Evolutionary conservation across 305 asterid species (phyloP).

Genomic region (Fraxinus paxiana): DNA sequence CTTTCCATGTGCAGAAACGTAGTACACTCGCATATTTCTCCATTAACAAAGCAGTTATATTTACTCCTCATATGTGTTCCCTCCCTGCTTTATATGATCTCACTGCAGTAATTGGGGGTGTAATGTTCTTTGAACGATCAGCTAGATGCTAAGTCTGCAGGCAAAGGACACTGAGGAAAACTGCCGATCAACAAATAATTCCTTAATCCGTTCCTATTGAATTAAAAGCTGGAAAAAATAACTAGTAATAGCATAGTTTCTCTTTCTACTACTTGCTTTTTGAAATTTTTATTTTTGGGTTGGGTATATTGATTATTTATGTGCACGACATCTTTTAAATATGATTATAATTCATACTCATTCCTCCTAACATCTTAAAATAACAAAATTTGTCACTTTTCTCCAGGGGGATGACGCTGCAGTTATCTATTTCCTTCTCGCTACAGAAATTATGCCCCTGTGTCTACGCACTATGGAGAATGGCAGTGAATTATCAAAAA

Average conservation of each 20-base stretch:
- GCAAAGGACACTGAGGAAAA: background rate
- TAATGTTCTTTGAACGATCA: background rate
- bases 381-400: background rate
- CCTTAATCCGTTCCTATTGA: background rate
- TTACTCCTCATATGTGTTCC: background rate
- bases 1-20: background rate
- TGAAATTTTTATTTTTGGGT: background rate
- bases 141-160: background rate
- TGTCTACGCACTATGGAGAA: conserved; percentile 32
- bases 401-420: conserved; percentile 32
- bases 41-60: background rate
- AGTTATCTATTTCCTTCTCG: conserved; percentile 27
- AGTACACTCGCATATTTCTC: background rate
- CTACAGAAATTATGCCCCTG: conserved; percentile 33
- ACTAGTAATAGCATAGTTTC: background rate
- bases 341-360: background rate
- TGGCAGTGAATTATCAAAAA: conserved; percentile 20
- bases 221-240: background rate
- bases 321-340: background rate
- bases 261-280: background rate
- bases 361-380: background rate
- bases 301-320: background rate
- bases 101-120: background rate
- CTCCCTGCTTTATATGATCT: background rate
- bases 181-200: background rate